Percentiles rank a stretch among this genome's conserved stretches.
phyloP scores from a whole-genome alignment of 1,139 yeast species.

The Scheffersomyces cryptocercus region DNA sequence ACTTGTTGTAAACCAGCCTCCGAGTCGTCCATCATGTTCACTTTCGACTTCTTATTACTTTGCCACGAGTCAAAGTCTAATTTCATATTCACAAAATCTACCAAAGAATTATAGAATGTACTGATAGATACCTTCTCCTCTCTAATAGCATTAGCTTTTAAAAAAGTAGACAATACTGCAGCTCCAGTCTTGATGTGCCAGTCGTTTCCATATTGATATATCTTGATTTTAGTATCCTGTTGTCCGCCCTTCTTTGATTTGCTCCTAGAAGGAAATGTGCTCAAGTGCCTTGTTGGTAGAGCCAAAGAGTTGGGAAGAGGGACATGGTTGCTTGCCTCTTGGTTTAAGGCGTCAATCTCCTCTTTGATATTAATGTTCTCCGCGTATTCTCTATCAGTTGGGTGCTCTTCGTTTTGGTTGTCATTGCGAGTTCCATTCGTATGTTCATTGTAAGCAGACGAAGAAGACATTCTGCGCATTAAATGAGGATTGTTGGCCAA shows the following conservation, averaged over 20 bases:
- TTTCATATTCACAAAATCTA: constrained; percentile 74
- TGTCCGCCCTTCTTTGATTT: constrained; percentile 20
- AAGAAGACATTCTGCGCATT: constrained; percentile 13
- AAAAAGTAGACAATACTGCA: constrained; percentile 54
- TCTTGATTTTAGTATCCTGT: constrained; percentile 46
- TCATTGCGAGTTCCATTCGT: constrained; percentile 2
- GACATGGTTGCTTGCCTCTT: not conserved
- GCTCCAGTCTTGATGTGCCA: constrained; percentile 81
- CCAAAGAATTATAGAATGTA: constrained; percentile 74
- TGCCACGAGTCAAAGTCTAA: constrained; percentile 89
- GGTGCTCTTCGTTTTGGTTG: not conserved
- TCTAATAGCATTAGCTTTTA: constrained; percentile 51
- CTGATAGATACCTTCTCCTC: constrained; percentile 44
- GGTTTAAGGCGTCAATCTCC: constrained; percentile 11
- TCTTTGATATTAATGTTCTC: constrained; percentile 17
- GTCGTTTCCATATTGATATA: constrained; percentile 70
- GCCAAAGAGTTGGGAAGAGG: constrained; percentile 3
- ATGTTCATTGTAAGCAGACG: constrained; percentile 1
- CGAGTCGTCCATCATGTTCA: constrained; percentile 1
- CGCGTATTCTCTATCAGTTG: constrained; percentile 13
- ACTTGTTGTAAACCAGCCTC: constrained; percentile 38
- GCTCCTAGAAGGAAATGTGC: constrained; percentile 1
- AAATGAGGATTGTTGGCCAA: constrained; percentile 36
- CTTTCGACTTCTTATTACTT: constrained; percentile 19
- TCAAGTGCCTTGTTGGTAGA: not conserved